phyloP scores from a whole-genome alignment of 148 eudicot genomes.

The Camellia sinensis region DNA sequence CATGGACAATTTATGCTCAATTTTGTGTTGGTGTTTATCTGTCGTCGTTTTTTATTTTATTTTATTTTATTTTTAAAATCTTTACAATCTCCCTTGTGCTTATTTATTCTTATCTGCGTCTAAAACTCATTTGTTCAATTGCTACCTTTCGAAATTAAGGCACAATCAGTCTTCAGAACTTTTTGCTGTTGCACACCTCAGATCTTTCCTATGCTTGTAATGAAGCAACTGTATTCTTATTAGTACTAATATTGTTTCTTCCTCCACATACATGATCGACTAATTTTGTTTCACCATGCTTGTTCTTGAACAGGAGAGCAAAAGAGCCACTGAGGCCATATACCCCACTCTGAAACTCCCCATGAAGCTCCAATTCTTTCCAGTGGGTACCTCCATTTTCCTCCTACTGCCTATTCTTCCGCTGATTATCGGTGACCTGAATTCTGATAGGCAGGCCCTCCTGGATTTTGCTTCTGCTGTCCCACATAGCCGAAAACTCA shows the following conservation, averaged over 20 bases:
- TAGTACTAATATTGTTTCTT: neutral
- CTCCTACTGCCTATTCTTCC: slow-evolving; percentile 31
- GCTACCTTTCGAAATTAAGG: neutral
- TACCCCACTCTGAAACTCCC: neutral
- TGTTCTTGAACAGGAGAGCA: slow-evolving; percentile 6
- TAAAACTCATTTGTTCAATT: neutral
- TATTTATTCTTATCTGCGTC: too few relatives aligned
- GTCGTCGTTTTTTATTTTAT: neutral
- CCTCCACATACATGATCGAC: slow-evolving; percentile 12
- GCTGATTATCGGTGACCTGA: slow-evolving; percentile 42
- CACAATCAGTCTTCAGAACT: neutral
- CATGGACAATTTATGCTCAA: neutral
- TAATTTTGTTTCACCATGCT: slow-evolving; percentile 1
- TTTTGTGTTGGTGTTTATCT: neutral
- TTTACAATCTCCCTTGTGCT: neutral
- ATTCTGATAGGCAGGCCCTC: slow-evolving; percentile 67
- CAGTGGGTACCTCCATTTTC: slow-evolving; percentile 22
- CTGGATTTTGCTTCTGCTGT: slow-evolving; percentile 58
- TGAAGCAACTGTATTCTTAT: neutral
- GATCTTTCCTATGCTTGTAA: neutral
- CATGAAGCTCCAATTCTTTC: slow-evolving; percentile 38
- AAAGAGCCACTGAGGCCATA: neutral
- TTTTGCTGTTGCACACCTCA: neutral
- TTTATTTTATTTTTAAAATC: neutral
- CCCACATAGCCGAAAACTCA: slow-evolving; percentile 58